Evolutionary conservation across 352 stramenopile genomes (phyloP), one percentile per base, ranked within the genome.

Genomic region (Hyaloperonospora arabidopsidis): DNA sequence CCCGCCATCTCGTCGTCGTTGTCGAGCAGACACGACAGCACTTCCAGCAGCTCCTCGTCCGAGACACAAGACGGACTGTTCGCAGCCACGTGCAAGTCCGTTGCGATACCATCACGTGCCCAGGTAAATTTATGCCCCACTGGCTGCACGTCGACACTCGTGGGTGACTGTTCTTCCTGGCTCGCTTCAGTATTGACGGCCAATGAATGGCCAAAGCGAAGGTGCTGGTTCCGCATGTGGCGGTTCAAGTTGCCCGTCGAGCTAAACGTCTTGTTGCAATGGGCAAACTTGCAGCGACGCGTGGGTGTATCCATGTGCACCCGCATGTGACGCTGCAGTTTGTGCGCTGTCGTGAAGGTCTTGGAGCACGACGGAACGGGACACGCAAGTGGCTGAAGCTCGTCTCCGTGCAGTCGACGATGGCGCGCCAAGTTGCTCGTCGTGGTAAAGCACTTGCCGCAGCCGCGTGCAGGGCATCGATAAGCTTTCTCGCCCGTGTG

Each of bases 221-320:
- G 49, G 47, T 80, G 71, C 49, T 86, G 75, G 28, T 79, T 79
- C 23, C 69, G 68, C 48, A 79, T 61, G 55, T 86, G 75, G 19
- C 75, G 75, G 49, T 81, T 79, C 22, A 84, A 66, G 52, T 84
- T 86, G 36, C 72, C 73, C 36, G 65, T 75, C 1, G 72, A 82
- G 54, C 68, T 82, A 59, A 86, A 86, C n/a, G 68, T 79, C 58
- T 86, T 86, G 54, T 50, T 70, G 57, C 75, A 84, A 17, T 67
- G 62, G 13, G 54, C 58, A 25, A 75, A 63, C 35, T 58, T 60
- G 57, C 75, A 86, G 15, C 63, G 59, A 19, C 70, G 71, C 23
- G 54, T 68, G 39, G 63, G 61, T 7, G 54, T 56, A 14, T 65
- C 63, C 21, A 54, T 34, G 52, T 86, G 75, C 28, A 67, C 69